phyloP scores from a whole-genome alignment of 805 yeast species.

The Kuraishia hungarica region DNA sequence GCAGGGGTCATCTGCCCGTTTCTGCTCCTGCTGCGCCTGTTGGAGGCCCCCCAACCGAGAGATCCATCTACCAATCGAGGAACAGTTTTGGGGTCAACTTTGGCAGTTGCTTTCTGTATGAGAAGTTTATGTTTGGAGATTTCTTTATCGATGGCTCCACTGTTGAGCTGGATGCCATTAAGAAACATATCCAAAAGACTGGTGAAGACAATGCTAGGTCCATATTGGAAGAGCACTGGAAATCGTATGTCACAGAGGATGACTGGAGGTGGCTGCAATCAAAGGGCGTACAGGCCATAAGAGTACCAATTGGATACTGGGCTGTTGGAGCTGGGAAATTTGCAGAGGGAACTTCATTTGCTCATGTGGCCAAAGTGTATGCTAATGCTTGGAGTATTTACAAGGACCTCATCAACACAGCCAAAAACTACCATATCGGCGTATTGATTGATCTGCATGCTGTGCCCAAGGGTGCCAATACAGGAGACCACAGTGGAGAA shows the following conservation, averaged over 20 bases:
- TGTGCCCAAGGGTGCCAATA: constrained; percentile 88
- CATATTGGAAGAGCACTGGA: constrained; percentile 60
- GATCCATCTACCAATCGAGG: constrained; percentile 49
- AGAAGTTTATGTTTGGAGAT: constrained; percentile 66
- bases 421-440: constrained; percentile 55
- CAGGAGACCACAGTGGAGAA: constrained; percentile 78
- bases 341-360: constrained; percentile 56
- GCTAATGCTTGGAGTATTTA: constrained; percentile 63
- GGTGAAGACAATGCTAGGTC: constrained; percentile 48
- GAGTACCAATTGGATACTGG: constrained; percentile 94
- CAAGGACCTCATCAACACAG: constrained; percentile 48
- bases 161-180: constrained; percentile 70
- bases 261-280: constrained; percentile 76
- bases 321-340: constrained; percentile 55
- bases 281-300: constrained; percentile 66
- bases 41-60: constrained; percentile 26
- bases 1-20: background rate
- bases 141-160: constrained; percentile 51
- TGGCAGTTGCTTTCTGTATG: constrained; percentile 75
- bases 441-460: constrained; percentile 83
- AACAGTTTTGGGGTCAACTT: constrained; percentile 77
- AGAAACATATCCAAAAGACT: constrained; percentile 31
- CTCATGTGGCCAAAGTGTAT: constrained; percentile 46
- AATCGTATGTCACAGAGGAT: constrained; percentile 44
- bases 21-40: constrained; percentile 22